Base-by-base conservation (phyloP, 441 rosid species). In the Brassica hybrid region DNA sequence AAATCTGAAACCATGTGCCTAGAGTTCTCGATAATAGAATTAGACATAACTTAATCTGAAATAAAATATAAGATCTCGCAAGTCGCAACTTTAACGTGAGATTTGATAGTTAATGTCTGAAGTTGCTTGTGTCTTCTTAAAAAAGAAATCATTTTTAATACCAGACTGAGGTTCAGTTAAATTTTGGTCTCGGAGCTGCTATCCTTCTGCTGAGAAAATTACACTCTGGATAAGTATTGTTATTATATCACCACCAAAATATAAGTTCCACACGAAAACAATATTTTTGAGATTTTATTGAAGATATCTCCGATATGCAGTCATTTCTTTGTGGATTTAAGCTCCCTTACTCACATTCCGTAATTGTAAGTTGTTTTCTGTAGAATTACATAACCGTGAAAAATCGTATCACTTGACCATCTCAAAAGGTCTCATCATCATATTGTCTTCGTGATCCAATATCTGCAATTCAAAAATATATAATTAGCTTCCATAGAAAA, bases 361-460 rank as follows among this genome's bases (percentile, higher is more conserved):
- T 21, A 66, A 36, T 4, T 12, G 14, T 34, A 27, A 27, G 32
- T 21, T 59, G 48, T 50, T 21, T 66, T 8, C 64, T 65, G 12
- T 60, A 11, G 9, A 14, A 59, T 18, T 6, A 67, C 13, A 3
- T 4, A 16, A 61, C 6, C 45, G 21, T 16, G 7, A 59, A 60
- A 13, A 19, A 61, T 54, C 4, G 3, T 18, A 58, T 21, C 83
- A 90, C 12, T 66, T 82, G 50, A 86, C 78, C 65, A 91, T 48
- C 74, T 86, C 83, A 69, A 93, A 74, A 1, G 97, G 97, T 69
- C 97, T 87, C 87, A 92, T 92, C 94, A 92, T 92, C 60, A 74
- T 86, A 63, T 92, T 92, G 72, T 92, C 97, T 83, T 92, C 97
- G 12, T 92, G 97, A 72, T 92, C 97, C 88, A 91, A 80, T 1